Percentiles rank a stretch among this genome's conserved stretches.
Evolutionary conservation across 2,329 filamentous ascomycete species (phyloP).

Genomic region (Pochonia chlamydosporia): DNA sequence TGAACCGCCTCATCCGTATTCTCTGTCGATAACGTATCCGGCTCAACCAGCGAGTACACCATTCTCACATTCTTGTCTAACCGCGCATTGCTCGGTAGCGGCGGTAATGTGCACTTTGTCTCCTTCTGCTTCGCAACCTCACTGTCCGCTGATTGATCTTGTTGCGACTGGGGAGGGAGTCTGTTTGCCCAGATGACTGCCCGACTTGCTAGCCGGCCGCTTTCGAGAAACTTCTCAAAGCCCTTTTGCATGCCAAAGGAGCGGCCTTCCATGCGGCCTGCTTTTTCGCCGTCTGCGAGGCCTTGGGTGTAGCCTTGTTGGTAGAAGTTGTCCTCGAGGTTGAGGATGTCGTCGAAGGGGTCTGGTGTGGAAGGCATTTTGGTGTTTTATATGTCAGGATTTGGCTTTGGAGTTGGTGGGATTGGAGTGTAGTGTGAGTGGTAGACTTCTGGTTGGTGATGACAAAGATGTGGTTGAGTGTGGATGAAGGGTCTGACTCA

Average conservation of each 20-base stretch:
- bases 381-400: neutral
- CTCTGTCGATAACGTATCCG: constrained; percentile 66
- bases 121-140: neutral
- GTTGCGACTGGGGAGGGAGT: constrained; percentile 30
- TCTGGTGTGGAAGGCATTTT: constrained; percentile 30
- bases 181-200: constrained; percentile 80
- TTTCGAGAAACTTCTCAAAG: constrained; percentile 83
- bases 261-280: constrained; percentile 82
- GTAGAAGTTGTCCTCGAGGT: constrained; percentile 68
- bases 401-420: neutral
- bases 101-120: constrained; percentile 24
- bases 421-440: neutral
- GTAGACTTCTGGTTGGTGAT: neutral
- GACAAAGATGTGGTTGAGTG: neutral
- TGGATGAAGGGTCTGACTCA: neutral
- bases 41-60: constrained; percentile 73
- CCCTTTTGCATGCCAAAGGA: constrained; percentile 88
- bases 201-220: constrained; percentile 72
- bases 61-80: constrained; percentile 71
- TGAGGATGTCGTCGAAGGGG: constrained; percentile 51
- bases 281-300: constrained; percentile 64
- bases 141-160: constrained; percentile 1
- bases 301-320: constrained; percentile 74
- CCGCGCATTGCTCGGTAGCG: constrained; percentile 53
- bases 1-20: constrained; percentile 87